Conservation (phyloP, 75 land plant genomes). For the Pinus albicaulis region DNA sequence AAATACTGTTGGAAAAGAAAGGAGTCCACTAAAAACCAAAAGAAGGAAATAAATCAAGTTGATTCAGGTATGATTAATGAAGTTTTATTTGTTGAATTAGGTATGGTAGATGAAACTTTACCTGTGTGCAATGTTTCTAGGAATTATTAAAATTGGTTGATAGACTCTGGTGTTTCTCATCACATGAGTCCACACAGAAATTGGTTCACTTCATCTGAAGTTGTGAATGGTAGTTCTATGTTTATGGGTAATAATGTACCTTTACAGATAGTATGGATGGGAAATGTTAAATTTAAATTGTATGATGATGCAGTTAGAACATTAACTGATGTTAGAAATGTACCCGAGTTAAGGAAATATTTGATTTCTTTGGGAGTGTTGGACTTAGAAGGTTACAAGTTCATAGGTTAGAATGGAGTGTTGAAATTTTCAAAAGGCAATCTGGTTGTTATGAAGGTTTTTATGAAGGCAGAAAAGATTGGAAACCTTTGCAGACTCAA, state of each 20-base stretch:
- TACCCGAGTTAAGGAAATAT: constrained; percentile 19
- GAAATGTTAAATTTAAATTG: constrained; percentile 10
- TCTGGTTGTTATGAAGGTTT: constrained; percentile 13
- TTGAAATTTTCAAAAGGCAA: constrained; percentile 15
- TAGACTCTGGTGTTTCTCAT: background rate
- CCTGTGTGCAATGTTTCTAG: too few species aligned
- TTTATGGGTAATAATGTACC: constrained; percentile 15
- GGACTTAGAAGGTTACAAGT: constrained; percentile 12
- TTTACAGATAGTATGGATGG: background rate
- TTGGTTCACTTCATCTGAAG: constrained; percentile 9
- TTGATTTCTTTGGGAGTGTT: constrained; percentile 18
- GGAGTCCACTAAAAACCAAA: too few species aligned
- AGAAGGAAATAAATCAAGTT: too few species aligned
- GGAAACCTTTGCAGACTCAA: background rate
- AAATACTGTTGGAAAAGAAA: too few species aligned
- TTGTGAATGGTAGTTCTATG: constrained; percentile 7
- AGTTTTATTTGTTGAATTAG: too few species aligned
- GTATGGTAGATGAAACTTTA: too few species aligned
- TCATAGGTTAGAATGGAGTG: background rate
- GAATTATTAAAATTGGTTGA: too few species aligned
- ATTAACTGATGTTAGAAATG: constrained; percentile 12
- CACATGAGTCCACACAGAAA: constrained; percentile 22
- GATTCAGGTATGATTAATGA: too few species aligned
- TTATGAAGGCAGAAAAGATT: background rate
- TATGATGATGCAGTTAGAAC: constrained; percentile 16